Evolutionary conservation across 2,329 filamentous ascomycete species (phyloP), one percentile per base, ranked within the genome.

Genomic region (Epichloe scottii): DNA sequence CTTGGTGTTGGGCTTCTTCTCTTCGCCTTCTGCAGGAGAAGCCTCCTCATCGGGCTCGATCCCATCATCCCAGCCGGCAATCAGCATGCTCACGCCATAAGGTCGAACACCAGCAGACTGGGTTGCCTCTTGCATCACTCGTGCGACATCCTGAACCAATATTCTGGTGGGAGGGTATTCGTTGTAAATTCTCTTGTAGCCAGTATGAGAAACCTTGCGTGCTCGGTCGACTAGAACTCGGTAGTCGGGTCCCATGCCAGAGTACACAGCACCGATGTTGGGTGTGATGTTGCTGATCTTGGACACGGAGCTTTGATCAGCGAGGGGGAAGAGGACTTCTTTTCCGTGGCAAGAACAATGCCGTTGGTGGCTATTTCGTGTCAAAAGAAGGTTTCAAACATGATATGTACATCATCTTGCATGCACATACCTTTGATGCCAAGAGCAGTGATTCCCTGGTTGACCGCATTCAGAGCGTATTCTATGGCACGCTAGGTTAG

Each of bases 121-220:
- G 54, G 93, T 98, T 55, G 93, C 93, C 73, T 98, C 93, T 73
- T 98, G 93, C 85, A 98, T 96, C 59, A 97, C 91, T 57, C 89
- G 82, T 54, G 93, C 93, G 52, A 98, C 90, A 64, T 98, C 93
- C 72, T 98, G 93, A 52, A 98, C 93, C 73, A 98, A 81, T 85
- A 98, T 98, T 69, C 93, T 84, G 52, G 93, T 98, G 5, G 93
- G 93, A n/a, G 93, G 93, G 75, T 98, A 98, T 75, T 98, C 93
- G 74, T 98, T 98, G 78, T 98, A 98, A 75, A 98, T 90, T 70
- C 93, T 89, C 82, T 98, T 98, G 83, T 98, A 98, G 69, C 84
- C 86, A 46, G 93, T 95, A 74, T 98, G 93, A 51, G 90, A 95
- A 59, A 96, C 93, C 73, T 97, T 98, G 66, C 93, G 89, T 61